Base-by-base conservation (phyloP, 129 eudicot genomes). In the Ambrosia trifida region DNA sequence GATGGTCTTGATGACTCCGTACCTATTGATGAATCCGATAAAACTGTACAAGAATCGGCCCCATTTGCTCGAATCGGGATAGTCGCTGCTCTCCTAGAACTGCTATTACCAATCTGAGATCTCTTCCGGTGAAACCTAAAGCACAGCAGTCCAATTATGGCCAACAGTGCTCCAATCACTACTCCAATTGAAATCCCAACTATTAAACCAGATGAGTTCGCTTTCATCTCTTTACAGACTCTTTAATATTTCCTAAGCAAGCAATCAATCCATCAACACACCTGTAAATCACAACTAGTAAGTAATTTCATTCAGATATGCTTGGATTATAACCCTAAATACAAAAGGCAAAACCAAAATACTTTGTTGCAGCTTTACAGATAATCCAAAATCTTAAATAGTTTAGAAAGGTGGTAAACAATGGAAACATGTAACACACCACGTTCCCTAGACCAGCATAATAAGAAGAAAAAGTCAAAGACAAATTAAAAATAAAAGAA, bases 131-230 rank as follows among this genome's bases (percentile, higher is more conserved):
- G 98, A 69, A 81, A 83, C 78, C 96, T 83, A 77, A 86, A 76
- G 83, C 95, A 92, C 71, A 86, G 77, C 47, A 92, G 75, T 14
- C 86, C 84, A 56, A 64, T 52, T 59, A 85, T 64, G 10, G 98
- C 98, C 81, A 84, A 82, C 77, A 82, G 72, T 41, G 85, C 86
- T 71, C 98, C 98, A 45, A 92, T 81, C 11, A 92, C 98, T 11
- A 92, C 95, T 44, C 98, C 98, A 24, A 89, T 92, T 14, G 98
- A 92, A 54, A 92, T 77, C 66, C 98, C 98, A 45, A 92, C 72
- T 24, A 92, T 86, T 53, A 92, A 70, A 24, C 96, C 98, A 7
- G 85, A 73, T 74, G 94, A 80, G 51, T 69, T 74, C 9, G 65
- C 88, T 76, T 78, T 80, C 97, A 91, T 91, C 75, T 79, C 85